phyloP scores from a whole-genome alignment of 352 stramenopile species.

The Globisporangium mamillatum region DNA sequence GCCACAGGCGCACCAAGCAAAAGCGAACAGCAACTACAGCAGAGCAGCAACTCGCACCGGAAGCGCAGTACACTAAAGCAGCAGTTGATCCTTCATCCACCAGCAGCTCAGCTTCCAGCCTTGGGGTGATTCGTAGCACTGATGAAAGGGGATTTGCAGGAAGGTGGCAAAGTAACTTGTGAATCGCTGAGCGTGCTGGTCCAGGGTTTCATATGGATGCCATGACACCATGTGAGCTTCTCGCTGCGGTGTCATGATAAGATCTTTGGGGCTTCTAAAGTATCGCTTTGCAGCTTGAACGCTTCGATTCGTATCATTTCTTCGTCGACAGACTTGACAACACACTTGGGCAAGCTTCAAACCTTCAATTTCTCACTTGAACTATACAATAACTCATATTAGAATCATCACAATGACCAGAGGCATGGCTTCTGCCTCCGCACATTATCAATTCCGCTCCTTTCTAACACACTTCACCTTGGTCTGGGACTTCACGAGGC shows the following conservation, averaged over 20 bases:
- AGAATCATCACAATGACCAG: conserved; percentile 11
- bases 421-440: conserved; percentile 1
- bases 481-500: not conserved
- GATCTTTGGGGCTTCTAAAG: not conserved
- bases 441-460: not conserved
- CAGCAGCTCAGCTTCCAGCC: conserved; percentile 11
- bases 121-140: not conserved
- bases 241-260: not conserved
- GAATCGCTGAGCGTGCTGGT: too few relatives aligned
- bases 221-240: not conserved
- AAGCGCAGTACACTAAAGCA: not conserved
- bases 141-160: too few relatives aligned
- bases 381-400: conserved; percentile 21
- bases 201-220: too few relatives aligned
- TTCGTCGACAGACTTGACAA: not conserved
- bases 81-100: not conserved
- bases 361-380: not conserved
- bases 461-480: conserved; percentile 3
- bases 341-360: not conserved
- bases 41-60: not conserved
- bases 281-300: not conserved
- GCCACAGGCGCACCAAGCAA: not conserved
- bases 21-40: conserved; percentile 1
- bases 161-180: too few relatives aligned
- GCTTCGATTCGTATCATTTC: not conserved